These are phyloP conservation scores for Solanum chacoense DNA, from an alignment of 305 asterid species.

Conservation along the genomic window DNA sequence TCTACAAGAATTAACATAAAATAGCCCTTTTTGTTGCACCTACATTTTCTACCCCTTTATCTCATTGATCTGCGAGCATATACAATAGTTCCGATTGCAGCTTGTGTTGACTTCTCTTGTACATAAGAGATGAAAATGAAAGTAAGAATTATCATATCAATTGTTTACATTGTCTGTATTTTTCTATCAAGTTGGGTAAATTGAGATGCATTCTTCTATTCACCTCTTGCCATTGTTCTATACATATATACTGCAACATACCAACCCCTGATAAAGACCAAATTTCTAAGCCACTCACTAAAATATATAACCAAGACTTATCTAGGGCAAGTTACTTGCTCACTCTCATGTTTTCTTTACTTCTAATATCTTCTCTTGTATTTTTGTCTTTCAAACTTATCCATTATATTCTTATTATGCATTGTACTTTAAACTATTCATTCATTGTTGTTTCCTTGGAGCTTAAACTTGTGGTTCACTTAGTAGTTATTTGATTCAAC, in stretches of 20 bases:
- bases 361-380: background rate
- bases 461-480: background rate
- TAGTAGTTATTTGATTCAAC: background rate
- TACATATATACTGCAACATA: conserved; percentile 42
- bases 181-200: background rate
- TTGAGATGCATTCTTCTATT: background rate
- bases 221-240: background rate
- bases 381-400: too few relatives aligned
- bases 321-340: too few relatives aligned
- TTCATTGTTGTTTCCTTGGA: background rate
- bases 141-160: background rate
- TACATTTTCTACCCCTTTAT: background rate
- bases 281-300: conserved; percentile 23
- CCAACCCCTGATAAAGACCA: conserved; percentile 42
- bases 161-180: background rate
- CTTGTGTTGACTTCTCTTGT: background rate
- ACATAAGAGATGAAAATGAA: too few relatives aligned
- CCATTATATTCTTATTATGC: background rate
- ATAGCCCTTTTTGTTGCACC: background rate
- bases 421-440: background rate
- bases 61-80: background rate
- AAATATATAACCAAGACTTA: too few relatives aligned
- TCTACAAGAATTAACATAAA: too few relatives aligned
- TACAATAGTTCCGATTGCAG: background rate
- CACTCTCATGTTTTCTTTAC: background rate